Evolutionary conservation across 805 yeast genomes (phyloP), one percentile per base, ranked within the genome.

Genomic region (Starmerella etchellsii): DNA sequence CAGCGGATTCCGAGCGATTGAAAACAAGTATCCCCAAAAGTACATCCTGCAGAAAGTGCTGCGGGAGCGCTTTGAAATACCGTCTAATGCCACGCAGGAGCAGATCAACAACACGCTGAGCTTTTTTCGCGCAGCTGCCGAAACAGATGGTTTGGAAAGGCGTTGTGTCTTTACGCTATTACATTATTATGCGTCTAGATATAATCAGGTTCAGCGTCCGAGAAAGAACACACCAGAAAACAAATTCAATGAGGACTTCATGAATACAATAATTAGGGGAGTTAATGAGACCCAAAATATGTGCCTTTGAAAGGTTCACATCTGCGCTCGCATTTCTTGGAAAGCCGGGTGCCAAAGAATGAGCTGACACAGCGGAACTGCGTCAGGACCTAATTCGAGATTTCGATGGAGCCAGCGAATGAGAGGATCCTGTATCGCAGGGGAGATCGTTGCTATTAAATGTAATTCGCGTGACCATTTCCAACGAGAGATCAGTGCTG

Each of bases 91-190:
- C 11, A 27, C 24, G 5, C 35, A 40, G 5, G 39, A 24, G 16
- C 33, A 27, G 20, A 33, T 53, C 21, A 32, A 10, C 19, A 45
- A 45, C 44, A 50, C 56, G 1, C 39, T 50, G 28, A 41, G 42
- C 36, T 49, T 53, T 27, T 37, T 52, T 24, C 24, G 22, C 13
- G 53, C 53, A 3, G 56, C 54, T 3, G 56, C 52, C 6, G 31
- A 30, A 8, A 24, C 34, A 20, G 36, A 45, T n/a, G 54, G 55
- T 20, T 42, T 53, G 18, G 56, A 53, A 33, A 43, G 54, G 22
- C 46, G 54, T 11, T 48, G 52, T 28, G 7, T 50, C 4, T 31
- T 22, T 14, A 40, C 50, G 2, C 29, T 48, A 33, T 19, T 50
- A 14, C 50, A 48, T 27, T 22, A 15, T n/a, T 44, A 42, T 33